Percentiles rank a stretch among this genome's conserved stretches.
These are phyloP conservation scores for Phytophthora parvispora DNA, from an alignment of 352 stramenopile species.

Conservation along the genomic window DNA sequence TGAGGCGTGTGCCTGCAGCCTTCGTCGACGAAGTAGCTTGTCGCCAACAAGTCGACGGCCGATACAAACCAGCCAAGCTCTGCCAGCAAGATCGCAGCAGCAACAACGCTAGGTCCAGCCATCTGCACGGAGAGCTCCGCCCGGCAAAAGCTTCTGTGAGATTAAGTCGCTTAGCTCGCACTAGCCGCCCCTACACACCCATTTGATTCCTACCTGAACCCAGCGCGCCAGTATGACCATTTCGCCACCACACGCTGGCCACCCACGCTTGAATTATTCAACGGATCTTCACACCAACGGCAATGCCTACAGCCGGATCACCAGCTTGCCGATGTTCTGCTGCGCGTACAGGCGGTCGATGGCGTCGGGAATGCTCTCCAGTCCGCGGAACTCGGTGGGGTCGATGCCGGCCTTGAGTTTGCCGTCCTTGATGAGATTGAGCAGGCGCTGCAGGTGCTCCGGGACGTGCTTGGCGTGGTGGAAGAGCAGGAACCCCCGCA, in stretches of 20 bases:
- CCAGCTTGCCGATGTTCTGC: slow-evolving; percentile 86
- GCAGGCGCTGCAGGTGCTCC: slow-evolving; percentile 42
- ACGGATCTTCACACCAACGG: no score
- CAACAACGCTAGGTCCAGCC: background rate
- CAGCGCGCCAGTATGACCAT: background rate
- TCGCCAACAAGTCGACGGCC: slow-evolving; percentile 13
- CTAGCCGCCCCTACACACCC: background rate
- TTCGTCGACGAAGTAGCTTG: slow-evolving; percentile 10
- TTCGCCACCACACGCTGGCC: background rate
- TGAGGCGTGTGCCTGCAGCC: slow-evolving; percentile 1
- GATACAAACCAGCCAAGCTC: background rate
- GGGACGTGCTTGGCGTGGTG: slow-evolving; percentile 42
- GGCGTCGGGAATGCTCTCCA: slow-evolving; percentile 64
- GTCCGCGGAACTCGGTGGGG: slow-evolving; percentile 48
- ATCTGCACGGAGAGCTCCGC: slow-evolving; percentile 5
- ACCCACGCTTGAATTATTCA: background rate
- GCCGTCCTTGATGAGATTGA: slow-evolving; percentile 55
- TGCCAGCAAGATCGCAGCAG: background rate
- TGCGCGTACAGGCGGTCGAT: slow-evolving; percentile 73
- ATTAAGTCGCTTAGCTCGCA: slow-evolving; percentile 6
- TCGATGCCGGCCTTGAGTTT: slow-evolving; percentile 70
- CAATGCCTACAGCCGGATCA: slow-evolving; percentile 53
- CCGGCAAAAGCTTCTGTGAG: background rate
- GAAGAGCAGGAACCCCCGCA: slow-evolving; percentile 61
- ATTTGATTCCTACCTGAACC: slow-evolving; percentile 3